Evolutionary conservation across 345 rosid genomes (phyloP).

Genomic region (Adansonia digitata): DNA sequence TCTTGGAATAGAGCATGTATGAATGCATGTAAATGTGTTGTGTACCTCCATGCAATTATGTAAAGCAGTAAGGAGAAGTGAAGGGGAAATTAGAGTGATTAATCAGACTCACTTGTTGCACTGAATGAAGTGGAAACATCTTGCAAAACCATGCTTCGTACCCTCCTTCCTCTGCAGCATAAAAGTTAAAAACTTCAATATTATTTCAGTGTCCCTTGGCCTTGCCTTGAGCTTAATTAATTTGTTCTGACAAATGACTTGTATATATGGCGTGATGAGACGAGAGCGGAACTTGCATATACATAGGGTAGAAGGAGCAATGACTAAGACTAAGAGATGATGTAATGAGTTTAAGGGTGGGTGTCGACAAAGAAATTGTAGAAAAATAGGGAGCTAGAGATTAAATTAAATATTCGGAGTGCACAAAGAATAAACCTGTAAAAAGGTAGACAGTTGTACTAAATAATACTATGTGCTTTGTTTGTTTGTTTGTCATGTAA

Average conservation of each 20-base stretch:
- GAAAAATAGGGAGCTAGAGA: background rate
- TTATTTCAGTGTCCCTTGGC: background rate
- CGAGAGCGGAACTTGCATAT: background rate
- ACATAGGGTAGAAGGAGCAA: background rate
- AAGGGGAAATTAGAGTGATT: background rate
- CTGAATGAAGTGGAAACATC: background rate
- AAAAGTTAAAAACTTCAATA: background rate
- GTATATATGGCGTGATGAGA: background rate
- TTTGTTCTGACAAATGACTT: background rate
- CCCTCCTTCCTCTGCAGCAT: background rate
- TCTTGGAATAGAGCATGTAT: background rate
- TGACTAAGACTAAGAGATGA: background rate
- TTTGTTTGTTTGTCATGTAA: background rate
- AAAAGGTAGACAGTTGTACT: too few relatives aligned
- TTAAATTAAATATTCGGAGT: background rate
- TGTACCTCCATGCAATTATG: background rate
- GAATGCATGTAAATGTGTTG: background rate
- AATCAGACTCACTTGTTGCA: slow-evolving; percentile 11
- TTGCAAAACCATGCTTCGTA: slow-evolving; percentile 7
- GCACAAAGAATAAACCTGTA: background rate
- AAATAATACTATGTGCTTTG: background rate
- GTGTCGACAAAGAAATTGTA: background rate
- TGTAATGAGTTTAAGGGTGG: background rate
- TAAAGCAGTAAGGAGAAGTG: background rate
- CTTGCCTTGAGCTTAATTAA: background rate